phyloP scores from a whole-genome alignment of 2,329 filamentous ascomycete species.

The Rutstroemia sp. region DNA sequence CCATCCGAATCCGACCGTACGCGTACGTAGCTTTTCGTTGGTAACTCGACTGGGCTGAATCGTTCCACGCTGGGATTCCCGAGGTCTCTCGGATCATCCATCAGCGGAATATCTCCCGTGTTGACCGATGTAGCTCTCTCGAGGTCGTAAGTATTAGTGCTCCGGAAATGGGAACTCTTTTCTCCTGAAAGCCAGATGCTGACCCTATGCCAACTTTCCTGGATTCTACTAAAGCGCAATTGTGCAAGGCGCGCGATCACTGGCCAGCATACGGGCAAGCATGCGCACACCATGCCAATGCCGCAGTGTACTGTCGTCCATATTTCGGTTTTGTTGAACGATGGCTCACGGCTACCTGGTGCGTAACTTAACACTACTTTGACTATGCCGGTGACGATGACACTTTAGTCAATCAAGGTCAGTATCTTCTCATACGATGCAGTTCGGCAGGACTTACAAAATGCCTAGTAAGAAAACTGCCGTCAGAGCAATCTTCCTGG shows the following conservation, averaged over 20 bases:
- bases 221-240: not conserved
- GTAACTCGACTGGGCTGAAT: no score
- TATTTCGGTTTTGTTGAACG: not conserved
- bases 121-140: not conserved
- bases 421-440: not conserved
- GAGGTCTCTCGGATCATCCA: not conserved
- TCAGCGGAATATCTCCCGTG: not conserved
- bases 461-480: not conserved
- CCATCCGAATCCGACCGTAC: no score
- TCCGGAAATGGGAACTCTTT: not conserved
- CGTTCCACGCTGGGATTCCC: no score
- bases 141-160: not conserved
- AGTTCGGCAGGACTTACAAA: not conserved
- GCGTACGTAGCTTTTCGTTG: no score
- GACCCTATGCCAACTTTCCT: not conserved
- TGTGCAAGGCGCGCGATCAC: not conserved
- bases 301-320: not conserved
- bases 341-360: not conserved
- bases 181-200: not conserved
- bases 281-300: conserved; percentile 1
- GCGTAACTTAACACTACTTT: conserved; percentile 1
- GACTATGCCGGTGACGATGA: not conserved
- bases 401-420: not conserved
- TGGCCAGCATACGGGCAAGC: not conserved
- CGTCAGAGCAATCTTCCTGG: not conserved